Percentiles rank a stretch among this genome's conserved stretches.
These are phyloP conservation scores for Fusarium tricinctum DNA, from an alignment of 2,329 filamentous ascomycete species.

Conservation along the genomic window DNA sequence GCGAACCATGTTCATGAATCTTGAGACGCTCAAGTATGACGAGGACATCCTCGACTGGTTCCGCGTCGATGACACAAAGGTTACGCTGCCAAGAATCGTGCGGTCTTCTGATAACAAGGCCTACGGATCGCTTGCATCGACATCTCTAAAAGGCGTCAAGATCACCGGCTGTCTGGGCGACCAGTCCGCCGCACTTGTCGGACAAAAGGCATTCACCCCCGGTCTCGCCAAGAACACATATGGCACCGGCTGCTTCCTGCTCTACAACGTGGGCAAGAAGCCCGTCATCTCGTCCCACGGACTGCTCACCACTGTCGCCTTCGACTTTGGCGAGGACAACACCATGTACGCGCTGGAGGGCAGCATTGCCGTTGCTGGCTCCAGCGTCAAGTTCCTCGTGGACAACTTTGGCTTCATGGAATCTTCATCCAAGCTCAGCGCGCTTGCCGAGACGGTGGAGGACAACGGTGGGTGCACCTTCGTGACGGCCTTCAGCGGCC, in stretches of 20 bases:
- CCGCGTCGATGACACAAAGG: slow-evolving; percentile 75
- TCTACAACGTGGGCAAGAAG: slow-evolving; percentile 85
- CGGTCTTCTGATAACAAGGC: slow-evolving; percentile 77
- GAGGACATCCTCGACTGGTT: slow-evolving; percentile 81
- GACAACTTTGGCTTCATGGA: slow-evolving; percentile 70
- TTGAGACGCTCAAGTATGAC: slow-evolving; percentile 81
- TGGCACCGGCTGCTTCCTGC: slow-evolving; percentile 85
- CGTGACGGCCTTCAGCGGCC: slow-evolving; percentile 84
- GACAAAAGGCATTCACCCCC: slow-evolving; percentile 81
- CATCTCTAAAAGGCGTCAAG: slow-evolving; percentile 73
- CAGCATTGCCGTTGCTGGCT: slow-evolving; percentile 82
- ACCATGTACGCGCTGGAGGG: slow-evolving; percentile 83
- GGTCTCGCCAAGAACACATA: slow-evolving; percentile 89
- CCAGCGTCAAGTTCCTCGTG: slow-evolving; percentile 78
- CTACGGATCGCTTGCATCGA: slow-evolving; percentile 74
- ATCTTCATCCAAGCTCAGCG: slow-evolving; percentile 60
- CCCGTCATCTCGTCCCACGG: slow-evolving; percentile 85
- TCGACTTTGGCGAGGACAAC: slow-evolving; percentile 76
- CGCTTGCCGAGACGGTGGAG: slow-evolving; percentile 63
- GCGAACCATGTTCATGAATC: slow-evolving; percentile 87
- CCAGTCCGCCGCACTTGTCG: slow-evolving; percentile 84
- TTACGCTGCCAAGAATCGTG: slow-evolving; percentile 82
- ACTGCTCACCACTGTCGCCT: slow-evolving; percentile 81
- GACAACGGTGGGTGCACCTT: slow-evolving; percentile 83
- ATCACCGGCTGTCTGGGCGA: slow-evolving; percentile 86